Evolutionary conservation across 2,329 filamentous ascomycete species (phyloP).

Genomic region (Penicillium rolfsii): DNA sequence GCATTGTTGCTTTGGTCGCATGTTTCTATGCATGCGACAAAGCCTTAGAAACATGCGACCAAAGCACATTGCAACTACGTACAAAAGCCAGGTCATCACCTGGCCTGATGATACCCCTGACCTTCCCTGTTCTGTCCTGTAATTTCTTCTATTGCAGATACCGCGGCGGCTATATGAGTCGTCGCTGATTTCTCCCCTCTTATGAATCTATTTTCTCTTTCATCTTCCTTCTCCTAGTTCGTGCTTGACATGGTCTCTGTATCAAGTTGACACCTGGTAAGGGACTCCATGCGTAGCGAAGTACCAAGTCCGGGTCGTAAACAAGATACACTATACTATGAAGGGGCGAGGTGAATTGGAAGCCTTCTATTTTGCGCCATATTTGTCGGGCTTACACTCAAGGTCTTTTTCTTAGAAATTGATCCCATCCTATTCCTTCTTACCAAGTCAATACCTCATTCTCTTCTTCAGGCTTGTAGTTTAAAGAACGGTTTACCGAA

Average conservation of each 20-base stretch:
- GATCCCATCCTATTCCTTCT: neutral
- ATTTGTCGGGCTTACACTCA: neutral
- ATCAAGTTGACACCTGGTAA: neutral
- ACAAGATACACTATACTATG: neutral
- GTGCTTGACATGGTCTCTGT: neutral
- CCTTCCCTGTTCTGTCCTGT: neutral
- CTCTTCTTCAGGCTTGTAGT: neutral
- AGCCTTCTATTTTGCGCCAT: neutral
- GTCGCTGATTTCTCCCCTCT: neutral
- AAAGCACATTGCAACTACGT: too few species aligned
- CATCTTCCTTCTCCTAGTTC: neutral
- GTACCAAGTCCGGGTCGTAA: neutral
- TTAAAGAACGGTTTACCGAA: neutral
- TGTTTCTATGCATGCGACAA: neutral
- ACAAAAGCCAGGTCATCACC: neutral
- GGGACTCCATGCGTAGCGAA: neutral
- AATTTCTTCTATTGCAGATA: slow-evolving; percentile 6
- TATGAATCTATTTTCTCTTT: neutral
- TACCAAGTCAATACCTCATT: neutral
- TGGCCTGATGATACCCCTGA: slow-evolving; percentile 13
- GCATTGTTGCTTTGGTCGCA: neutral
- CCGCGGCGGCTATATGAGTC: neutral
- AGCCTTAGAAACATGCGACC: neutral
- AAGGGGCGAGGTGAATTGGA: neutral
- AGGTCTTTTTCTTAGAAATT: neutral